Conservation (phyloP, 495 filamentous ascomycete genomes). For the Aspergillus affinis region DNA sequence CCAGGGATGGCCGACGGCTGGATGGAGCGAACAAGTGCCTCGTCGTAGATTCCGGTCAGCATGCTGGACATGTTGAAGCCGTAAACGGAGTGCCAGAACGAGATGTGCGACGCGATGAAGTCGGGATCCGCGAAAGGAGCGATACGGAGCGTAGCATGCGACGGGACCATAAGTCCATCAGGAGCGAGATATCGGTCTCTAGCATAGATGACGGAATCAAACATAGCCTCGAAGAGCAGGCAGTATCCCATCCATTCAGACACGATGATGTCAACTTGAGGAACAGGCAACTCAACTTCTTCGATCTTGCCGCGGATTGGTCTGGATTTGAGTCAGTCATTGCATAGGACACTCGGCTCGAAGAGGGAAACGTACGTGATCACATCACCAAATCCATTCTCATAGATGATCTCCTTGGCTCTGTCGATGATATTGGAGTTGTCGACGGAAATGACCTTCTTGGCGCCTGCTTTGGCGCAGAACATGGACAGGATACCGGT, state of each 20-base stretch:
- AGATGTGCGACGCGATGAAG: constrained; percentile 62
- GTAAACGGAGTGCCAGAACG: constrained; percentile 70
- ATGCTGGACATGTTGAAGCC: constrained; percentile 58
- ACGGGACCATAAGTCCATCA: constrained; percentile 83
- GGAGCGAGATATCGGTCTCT: constrained; percentile 79
- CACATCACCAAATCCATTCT: constrained; percentile 74
- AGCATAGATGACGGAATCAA: constrained; percentile 88
- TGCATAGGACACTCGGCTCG: constrained; percentile 8
- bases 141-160: constrained; percentile 81
- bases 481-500: constrained; percentile 95
- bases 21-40: constrained; percentile 54
- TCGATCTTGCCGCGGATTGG: constrained; percentile 88
- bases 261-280: constrained; percentile 90
- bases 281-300: constrained; percentile 76
- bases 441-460: constrained; percentile 88
- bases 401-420: constrained; percentile 78
- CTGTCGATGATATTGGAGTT: constrained; percentile 92
- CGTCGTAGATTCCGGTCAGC: constrained; percentile 58
- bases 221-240: constrained; percentile 91
- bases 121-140: constrained; percentile 86
- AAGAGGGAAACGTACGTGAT: constrained; percentile 57
- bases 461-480: constrained; percentile 84
- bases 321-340: constrained; percentile 24
- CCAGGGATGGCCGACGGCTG: constrained; percentile 44
- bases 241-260: constrained; percentile 99